Evolutionary conservation across 1,284 basidiomycete genomes (phyloP).

Genomic region (Cryptococcus sp.): DNA sequence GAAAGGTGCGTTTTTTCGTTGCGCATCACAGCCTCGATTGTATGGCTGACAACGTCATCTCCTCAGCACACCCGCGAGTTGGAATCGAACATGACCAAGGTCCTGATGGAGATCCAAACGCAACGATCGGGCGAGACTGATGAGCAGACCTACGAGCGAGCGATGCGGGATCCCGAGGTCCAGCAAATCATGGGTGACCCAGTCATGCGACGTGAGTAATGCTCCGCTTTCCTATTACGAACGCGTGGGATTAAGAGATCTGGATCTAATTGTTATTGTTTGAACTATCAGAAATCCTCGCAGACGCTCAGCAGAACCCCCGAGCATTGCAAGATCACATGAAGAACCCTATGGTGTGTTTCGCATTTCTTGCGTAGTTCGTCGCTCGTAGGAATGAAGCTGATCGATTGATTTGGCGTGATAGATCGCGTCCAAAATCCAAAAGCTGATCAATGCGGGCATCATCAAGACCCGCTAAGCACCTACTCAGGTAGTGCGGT

Average conservation of each 20-base stretch:
- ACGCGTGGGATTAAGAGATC: neutral
- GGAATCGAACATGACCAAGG: constrained; percentile 72
- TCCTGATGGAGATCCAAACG: constrained; percentile 74
- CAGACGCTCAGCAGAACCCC: constrained; percentile 91
- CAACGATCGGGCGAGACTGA: constrained; percentile 87
- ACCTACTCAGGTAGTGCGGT: neutral
- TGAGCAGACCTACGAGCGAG: constrained; percentile 87
- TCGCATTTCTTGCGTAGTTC: neutral
- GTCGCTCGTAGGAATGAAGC: neutral
- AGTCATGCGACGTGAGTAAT: constrained; percentile 31
- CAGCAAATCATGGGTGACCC: constrained; percentile 61
- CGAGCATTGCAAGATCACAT: constrained; percentile 92
- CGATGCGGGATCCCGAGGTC: constrained; percentile 97
- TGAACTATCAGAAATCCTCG: constrained; percentile 84
- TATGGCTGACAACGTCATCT: constrained; percentile 4
- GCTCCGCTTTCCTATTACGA: neutral
- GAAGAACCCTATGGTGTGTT: constrained; percentile 74
- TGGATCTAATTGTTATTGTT: constrained; percentile 29
- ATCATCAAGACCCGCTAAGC: constrained; percentile 56
- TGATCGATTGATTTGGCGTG: constrained; percentile 1
- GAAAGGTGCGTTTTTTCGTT: constrained; percentile 56
- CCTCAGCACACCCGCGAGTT: constrained; percentile 72
- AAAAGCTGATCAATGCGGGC: constrained; percentile 90
- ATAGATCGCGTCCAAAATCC: constrained; percentile 49
- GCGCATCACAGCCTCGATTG: neutral